These are phyloP conservation scores for Biancaea sappan DNA, from an alignment of 306 rosid genomes.

Conservation along the genomic window DNA sequence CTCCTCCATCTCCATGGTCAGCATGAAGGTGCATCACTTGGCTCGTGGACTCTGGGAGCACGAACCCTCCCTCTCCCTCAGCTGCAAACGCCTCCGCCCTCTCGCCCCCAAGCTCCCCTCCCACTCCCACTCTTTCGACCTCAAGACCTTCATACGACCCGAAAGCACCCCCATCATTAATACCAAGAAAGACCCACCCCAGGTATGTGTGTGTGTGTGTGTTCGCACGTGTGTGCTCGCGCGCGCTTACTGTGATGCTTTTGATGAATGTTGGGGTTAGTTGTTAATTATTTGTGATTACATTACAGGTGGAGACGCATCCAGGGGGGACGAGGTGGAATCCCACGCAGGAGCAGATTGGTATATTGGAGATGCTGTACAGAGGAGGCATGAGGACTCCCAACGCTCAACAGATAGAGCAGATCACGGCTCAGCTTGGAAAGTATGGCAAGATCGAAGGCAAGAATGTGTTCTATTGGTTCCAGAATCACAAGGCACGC, in stretches of 20 bases:
- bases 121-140: constrained; percentile 57
- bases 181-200: constrained; percentile 50
- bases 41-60: constrained; percentile 93
- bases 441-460: constrained; percentile 98
- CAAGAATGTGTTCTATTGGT: constrained; percentile 97
- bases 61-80: constrained; percentile 81
- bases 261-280: too few species aligned
- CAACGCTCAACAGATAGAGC: constrained; percentile 90
- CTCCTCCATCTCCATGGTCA: constrained; percentile 62
- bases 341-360: constrained; percentile 96
- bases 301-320: constrained; percentile 73
- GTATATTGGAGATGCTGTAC: constrained; percentile 87
- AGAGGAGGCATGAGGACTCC: constrained; percentile 95
- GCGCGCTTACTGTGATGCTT: too few species aligned
- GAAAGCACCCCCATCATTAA: constrained; percentile 65
- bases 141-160: constrained; percentile 85
- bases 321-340: constrained; percentile 98
- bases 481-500: constrained; percentile 97
- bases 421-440: constrained; percentile 75
- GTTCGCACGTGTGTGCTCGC: too few species aligned
- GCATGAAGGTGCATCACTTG: constrained; percentile 94
- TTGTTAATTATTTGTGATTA: too few species aligned
- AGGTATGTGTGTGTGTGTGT: too few species aligned
- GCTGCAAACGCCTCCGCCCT: constrained; percentile 71
- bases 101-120: constrained; percentile 54